A percentile compares a stretch with the other conserved stretches of the same genome.
Conservation (phyloP, 2,329 filamentous ascomycete species). For the Aspergillus hortae region DNA sequence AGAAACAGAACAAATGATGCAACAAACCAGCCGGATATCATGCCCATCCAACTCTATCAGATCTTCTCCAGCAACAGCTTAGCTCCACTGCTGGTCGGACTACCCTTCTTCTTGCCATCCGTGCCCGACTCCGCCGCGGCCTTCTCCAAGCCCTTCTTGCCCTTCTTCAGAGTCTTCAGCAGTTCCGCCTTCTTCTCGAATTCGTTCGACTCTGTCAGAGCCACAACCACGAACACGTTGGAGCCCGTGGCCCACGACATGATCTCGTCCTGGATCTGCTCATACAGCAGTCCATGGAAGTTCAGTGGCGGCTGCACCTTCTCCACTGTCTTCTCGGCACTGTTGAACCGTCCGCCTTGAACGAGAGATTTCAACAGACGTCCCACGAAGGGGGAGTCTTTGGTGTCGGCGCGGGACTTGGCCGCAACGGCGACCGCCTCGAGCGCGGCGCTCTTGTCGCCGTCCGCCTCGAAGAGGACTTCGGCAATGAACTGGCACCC, state of each 20-base stretch:
- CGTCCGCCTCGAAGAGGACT: constrained; percentile 70
- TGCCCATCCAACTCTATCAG: constrained; percentile 13
- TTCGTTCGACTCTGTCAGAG: constrained; percentile 69
- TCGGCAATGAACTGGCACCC: constrained; percentile 85
- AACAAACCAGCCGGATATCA: neutral
- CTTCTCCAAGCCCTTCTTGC: constrained; percentile 64
- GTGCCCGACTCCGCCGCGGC: constrained; percentile 48
- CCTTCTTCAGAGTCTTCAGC: constrained; percentile 66
- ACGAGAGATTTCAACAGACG: constrained; percentile 90
- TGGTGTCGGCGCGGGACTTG: constrained; percentile 47
- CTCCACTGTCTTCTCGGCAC: constrained; percentile 65
- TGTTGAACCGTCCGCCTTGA: constrained; percentile 82
- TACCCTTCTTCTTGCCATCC: constrained; percentile 35
- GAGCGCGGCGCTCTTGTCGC: constrained; percentile 73
- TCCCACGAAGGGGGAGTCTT: constrained; percentile 64
- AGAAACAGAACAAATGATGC: neutral
- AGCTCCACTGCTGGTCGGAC: constrained; percentile 45
- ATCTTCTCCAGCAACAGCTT: constrained; percentile 38
- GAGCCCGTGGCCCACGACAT: constrained; percentile 81
- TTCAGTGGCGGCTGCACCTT: constrained; percentile 71
- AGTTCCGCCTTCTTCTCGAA: constrained; percentile 67
- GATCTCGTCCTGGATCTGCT: constrained; percentile 69
- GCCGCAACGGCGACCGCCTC: constrained; percentile 56
- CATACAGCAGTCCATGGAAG: constrained; percentile 80
- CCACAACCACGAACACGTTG: constrained; percentile 82